phyloP scores from a whole-genome alignment of 2,329 filamentous ascomycete genomes.

The Fusarium nodosum region DNA sequence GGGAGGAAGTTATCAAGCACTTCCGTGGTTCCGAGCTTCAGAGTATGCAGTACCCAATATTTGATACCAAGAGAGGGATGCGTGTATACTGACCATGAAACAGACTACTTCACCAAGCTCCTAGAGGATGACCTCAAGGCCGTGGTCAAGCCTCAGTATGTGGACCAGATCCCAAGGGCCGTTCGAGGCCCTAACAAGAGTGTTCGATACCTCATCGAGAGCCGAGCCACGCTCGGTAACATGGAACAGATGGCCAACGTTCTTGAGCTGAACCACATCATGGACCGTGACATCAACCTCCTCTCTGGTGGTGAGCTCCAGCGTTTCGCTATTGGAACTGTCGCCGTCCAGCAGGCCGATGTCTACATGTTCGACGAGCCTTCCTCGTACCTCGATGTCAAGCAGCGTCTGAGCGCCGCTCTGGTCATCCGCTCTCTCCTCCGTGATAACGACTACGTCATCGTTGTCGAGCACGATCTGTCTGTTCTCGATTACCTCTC shows the following conservation, averaged over 20 bases:
- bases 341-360: constrained; percentile 95
- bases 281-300: constrained; percentile 89
- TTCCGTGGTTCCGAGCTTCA: constrained; percentile 98
- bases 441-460: constrained; percentile 92
- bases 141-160: constrained; percentile 98
- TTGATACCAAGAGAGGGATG: neutral
- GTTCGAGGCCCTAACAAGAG: constrained; percentile 85
- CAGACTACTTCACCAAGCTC: constrained; percentile 97
- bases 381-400: constrained; percentile 98
- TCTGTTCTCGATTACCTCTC: constrained; percentile 98
- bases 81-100: constrained; percentile 2
- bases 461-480: constrained; percentile 99
- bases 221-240: constrained; percentile 82
- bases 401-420: constrained; percentile 94
- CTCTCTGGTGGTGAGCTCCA: constrained; percentile 98
- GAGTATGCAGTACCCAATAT: constrained; percentile 70
- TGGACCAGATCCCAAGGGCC: constrained; percentile 96
- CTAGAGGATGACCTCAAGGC: constrained; percentile 97
- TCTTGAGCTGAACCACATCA: constrained; percentile 88
- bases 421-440: constrained; percentile 93
- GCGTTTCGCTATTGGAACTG: constrained; percentile 95
- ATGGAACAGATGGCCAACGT: constrained; percentile 84
- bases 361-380: constrained; percentile 99
- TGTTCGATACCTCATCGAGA: constrained; percentile 83
- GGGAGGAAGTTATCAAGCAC: constrained; percentile 99